Evolutionary conservation across 192 early-diverging fungal species (phyloP).

Genomic region (Nowakowskiella sp.): DNA sequence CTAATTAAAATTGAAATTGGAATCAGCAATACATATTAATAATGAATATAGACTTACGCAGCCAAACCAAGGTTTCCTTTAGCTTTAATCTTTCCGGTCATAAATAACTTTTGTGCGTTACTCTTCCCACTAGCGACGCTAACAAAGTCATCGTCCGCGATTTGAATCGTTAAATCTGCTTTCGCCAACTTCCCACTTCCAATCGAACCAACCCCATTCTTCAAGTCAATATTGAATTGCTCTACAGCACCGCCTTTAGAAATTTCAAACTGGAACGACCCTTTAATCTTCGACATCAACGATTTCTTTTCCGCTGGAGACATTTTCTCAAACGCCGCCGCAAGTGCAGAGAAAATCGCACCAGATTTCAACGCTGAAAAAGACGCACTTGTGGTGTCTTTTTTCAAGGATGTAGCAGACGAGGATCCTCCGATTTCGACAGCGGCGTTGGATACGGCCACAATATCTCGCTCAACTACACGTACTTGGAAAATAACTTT

Average conservation of each 20-base stretch:
- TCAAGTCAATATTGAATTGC: conserved; percentile 35
- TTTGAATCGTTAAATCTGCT: conserved; percentile 30
- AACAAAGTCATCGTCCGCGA: conserved; percentile 32
- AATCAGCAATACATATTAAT: no score
- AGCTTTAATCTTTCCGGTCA: conserved; percentile 41
- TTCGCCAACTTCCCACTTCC: conserved; percentile 24
- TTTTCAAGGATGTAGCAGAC: conserved; percentile 16
- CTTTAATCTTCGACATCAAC: conserved; percentile 6
- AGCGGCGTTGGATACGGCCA: conserved; percentile 87
- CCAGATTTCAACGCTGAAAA: neutral
- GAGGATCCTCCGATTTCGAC: conserved; percentile 64
- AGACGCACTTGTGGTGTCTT: conserved; percentile 6
- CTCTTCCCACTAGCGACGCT: conserved; percentile 37
- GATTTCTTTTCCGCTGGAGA: no score
- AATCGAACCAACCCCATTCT: conserved; percentile 28
- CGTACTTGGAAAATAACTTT: conserved; percentile 92
- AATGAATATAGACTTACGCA: no score
- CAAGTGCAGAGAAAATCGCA: no score
- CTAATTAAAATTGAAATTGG: no score
- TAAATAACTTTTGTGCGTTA: conserved; percentile 38
- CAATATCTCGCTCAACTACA: conserved; percentile 84
- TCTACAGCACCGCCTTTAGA: conserved; percentile 31
- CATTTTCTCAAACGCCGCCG: no score
- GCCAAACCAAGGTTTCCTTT: no score
- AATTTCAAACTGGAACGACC: conserved; percentile 23